Evolutionary conservation across 2,329 filamentous ascomycete species (phyloP), one percentile per base, ranked within the genome.

Genomic region (Diaporthe citriasiana): DNA sequence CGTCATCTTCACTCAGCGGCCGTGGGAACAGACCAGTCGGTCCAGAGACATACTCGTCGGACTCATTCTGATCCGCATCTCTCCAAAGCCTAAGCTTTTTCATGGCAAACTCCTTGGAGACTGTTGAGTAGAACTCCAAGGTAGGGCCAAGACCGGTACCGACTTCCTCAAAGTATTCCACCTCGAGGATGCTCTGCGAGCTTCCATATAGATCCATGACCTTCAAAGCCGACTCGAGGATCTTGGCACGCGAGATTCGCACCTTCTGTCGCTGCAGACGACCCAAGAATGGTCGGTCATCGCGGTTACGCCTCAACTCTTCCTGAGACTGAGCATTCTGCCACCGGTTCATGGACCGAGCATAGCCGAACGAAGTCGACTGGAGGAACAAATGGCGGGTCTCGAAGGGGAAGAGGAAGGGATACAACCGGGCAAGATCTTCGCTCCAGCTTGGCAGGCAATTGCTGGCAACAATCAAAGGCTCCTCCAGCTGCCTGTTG

Each of bases 151-250:
- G 88, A 60, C 97, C 97, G 33, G 97, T 99, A 73, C 97, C 97
- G 30, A 99, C 97, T 84, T 99, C 97, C 79, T 98, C 97, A 78
- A 99, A 99, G 80, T 99, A 99, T 80, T 99, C 97, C 2, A 99
- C 96, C 81, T 99, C 97, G 0, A 99, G 86, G 38, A 98, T 94
- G 81, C 96, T 98, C 74, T 97, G 94, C 0, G 96, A 97, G n/a
- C 94, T 94, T 0, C 97, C 97, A 79, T 99, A 99, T 3, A 98
- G 89, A 79, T 99, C 96, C 96, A 99, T 98, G 40, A 99, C 97
- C 83, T 99, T 99, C 82, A 98, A 88, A 0, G 97, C 97, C 19
- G 97, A 98, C 82, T 99, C 97, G 10, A 99, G 88, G 59, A 99
- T 98, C 79, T 97, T 95, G n/a, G 91, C 91, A 56, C 97, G 91